Conservation (phyloP, 257 asterid species). For the Nicotiana knightiana region DNA sequence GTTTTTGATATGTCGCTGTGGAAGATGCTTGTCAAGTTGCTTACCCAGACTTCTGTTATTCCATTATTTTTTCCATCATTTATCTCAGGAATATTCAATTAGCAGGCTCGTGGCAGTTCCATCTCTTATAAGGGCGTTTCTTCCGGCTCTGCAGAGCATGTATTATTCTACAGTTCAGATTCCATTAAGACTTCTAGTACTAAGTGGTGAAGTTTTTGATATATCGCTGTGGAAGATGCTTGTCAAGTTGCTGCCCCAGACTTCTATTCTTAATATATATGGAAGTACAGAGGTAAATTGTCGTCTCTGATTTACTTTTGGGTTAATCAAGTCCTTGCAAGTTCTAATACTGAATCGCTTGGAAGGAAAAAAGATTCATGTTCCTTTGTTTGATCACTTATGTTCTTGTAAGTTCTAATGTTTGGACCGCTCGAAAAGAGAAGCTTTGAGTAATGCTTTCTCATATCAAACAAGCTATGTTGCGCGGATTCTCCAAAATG, state of each 20-base stretch:
- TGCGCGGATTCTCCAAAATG: too few relatives aligned
- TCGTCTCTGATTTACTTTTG: background rate
- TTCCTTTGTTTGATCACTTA: background rate
- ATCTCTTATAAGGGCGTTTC: constrained; percentile 62
- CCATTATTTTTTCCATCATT: constrained; percentile 8
- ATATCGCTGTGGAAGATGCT: constrained; percentile 58
- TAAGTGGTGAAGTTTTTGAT: constrained; percentile 81
- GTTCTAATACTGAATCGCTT: background rate
- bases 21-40: constrained; percentile 52
- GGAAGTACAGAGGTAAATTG: constrained; percentile 92
- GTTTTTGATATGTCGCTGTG: constrained; percentile 52
- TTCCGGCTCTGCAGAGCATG: constrained; percentile 52
- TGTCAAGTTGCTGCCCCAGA: constrained; percentile 61
- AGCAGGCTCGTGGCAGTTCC: constrained; percentile 83
- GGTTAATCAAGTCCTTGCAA: background rate
- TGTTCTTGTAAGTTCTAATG: background rate
- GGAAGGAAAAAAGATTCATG: background rate
- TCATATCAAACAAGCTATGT: background rate
- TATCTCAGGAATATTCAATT: constrained; percentile 60
- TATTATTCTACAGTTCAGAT: constrained; percentile 27
- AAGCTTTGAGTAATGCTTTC: background rate
- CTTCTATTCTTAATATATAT: constrained; percentile 69
- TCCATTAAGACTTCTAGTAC: constrained; percentile 59
- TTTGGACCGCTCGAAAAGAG: background rate
- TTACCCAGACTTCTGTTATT: constrained; percentile 55